Conservation (phyloP, 192 early-diverging fungal genomes). For the Umbelopsis sp. region DNA sequence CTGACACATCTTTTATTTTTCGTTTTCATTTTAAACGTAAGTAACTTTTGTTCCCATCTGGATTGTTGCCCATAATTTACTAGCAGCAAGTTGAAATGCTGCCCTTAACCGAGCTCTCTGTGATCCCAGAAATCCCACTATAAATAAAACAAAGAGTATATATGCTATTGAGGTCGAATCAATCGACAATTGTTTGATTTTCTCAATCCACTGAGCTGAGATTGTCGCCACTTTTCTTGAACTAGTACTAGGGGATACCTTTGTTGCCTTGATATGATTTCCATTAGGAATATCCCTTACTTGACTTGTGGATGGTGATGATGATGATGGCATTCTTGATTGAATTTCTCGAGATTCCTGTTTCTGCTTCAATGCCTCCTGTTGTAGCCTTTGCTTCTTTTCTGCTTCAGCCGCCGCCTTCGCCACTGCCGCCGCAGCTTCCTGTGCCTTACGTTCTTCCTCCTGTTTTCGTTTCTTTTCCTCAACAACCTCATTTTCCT, state of each 20-base stretch:
- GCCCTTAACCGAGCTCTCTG: conserved; percentile 8
- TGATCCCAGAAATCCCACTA: not conserved
- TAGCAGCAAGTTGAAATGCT: not conserved
- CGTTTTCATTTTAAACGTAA: conserved; percentile 25
- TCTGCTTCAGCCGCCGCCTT: conserved; percentile 13
- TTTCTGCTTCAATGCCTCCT: not conserved
- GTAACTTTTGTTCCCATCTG: conserved; percentile 45
- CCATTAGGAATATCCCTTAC: not conserved
- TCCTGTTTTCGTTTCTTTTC: not conserved
- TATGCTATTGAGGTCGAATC: conserved; percentile 6
- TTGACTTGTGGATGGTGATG: not conserved
- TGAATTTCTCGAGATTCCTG: not conserved
- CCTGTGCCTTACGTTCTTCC: conserved; percentile 3
- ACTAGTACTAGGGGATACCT: not conserved
- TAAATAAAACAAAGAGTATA: not conserved
- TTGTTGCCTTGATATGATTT: not conserved
- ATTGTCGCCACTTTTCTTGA: not conserved
- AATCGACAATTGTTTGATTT: conserved; percentile 2
- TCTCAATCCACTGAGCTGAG: not conserved
- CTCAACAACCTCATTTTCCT: not conserved
- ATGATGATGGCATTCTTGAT: not conserved
- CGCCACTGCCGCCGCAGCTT: conserved; percentile 7
- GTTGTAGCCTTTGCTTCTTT: conserved; percentile 22
- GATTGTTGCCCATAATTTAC: conserved; percentile 39
- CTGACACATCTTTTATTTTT: not conserved